Evolutionary conservation across 768 basidiomycete species (phyloP).

Genomic region (Leccinum aurantiacum): DNA sequence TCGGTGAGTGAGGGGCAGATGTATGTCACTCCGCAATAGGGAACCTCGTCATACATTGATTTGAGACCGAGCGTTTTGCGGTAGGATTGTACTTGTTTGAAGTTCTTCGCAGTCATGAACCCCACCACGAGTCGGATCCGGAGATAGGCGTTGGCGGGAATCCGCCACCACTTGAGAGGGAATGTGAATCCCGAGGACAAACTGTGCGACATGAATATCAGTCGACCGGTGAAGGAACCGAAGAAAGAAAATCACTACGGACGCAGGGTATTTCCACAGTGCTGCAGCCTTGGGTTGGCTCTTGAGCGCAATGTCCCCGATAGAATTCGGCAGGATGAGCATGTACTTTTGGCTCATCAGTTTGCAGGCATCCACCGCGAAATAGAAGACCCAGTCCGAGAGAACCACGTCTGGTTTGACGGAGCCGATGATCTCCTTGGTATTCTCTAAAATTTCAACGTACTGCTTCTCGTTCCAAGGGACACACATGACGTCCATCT

Average conservation of each 20-base stretch:
- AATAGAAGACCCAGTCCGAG: not conserved
- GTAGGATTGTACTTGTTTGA: not conserved
- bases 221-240: not conserved
- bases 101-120: not conserved
- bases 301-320: not conserved
- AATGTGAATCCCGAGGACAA: conserved; percentile 11
- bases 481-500: no score
- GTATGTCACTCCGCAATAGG: not conserved
- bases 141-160: conserved; percentile 11
- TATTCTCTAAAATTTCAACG: no score
- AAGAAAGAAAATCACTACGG: not conserved
- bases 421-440: no score
- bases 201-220: not conserved
- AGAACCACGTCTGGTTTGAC: no score
- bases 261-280: conserved; percentile 14
- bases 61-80: conserved; percentile 6
- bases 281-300: conserved; percentile 4
- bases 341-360: conserved; percentile 3
- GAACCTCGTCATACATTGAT: not conserved
- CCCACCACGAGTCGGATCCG: not conserved
- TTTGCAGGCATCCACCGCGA: conserved; percentile 6
- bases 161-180: conserved; percentile 17
- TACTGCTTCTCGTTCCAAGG: no score
- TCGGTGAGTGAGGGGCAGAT: conserved; percentile 9
- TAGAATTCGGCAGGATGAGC: conserved; percentile 1